Evolutionary conservation across 2,329 filamentous ascomycete genomes (phyloP).

Genomic region (Akanthomyces uredinophilus): DNA sequence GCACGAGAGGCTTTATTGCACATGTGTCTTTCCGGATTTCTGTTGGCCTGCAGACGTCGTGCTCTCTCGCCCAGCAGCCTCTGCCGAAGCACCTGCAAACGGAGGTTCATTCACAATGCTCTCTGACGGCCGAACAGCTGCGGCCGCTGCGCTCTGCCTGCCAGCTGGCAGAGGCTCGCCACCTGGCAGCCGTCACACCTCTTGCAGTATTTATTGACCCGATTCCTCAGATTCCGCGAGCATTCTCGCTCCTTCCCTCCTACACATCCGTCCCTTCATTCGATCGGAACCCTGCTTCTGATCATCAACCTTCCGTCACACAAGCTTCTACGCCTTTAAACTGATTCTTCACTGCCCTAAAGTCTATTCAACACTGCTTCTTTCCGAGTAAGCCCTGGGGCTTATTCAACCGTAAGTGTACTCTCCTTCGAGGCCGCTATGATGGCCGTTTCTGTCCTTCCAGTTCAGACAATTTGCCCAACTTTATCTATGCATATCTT

Average conservation of each 20-base stretch:
- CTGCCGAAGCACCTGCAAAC: constrained; percentile 1
- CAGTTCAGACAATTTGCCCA: too few species aligned
- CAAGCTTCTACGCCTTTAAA: neutral
- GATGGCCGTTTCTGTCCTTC: too few species aligned
- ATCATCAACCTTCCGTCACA: neutral
- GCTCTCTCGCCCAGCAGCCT: neutral
- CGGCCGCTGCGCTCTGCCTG: neutral
- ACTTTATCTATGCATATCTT: too few species aligned
- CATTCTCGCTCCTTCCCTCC: neutral
- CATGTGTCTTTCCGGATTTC: neutral
- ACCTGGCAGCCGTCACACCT: neutral
- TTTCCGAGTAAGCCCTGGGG: neutral
- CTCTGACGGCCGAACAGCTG: neutral
- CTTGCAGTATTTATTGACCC: constrained; percentile 4
- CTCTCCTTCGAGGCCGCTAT: neutral
- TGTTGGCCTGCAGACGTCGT: neutral
- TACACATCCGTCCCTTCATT: neutral
- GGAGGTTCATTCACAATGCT: neutral
- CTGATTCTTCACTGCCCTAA: too few species aligned
- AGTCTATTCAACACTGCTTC: neutral
- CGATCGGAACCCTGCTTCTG: neutral
- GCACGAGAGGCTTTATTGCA: neutral
- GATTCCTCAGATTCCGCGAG: neutral
- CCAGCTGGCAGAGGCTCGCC: constrained; percentile 2
- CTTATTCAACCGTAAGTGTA: neutral